Conservation (phyloP, 441 rosid genomes). For the Euphorbia schlechtendalii region DNA sequence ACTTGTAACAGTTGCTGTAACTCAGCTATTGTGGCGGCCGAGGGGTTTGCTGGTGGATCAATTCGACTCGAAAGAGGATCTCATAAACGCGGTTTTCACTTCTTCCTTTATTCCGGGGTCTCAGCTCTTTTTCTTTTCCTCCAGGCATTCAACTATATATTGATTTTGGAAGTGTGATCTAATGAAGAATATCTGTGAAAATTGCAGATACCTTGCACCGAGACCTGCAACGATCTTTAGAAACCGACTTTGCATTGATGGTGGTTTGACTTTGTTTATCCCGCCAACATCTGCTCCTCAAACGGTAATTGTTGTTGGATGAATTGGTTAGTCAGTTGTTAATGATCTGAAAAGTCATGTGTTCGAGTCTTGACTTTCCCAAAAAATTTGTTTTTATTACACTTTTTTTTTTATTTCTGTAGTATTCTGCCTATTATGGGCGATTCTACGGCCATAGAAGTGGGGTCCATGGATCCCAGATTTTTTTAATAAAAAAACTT, state of each 20-base stretch:
- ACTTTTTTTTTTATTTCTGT: too few relatives aligned
- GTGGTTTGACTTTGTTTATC: constrained; percentile 89
- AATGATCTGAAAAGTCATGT: too few relatives aligned
- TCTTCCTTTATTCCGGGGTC: constrained; percentile 95
- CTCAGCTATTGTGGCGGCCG: constrained; percentile 84
- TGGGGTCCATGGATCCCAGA: too few relatives aligned
- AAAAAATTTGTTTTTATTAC: too few relatives aligned
- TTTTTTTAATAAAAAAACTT: too few relatives aligned
- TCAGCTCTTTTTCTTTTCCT: constrained; percentile 15
- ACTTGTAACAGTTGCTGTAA: constrained; percentile 66
- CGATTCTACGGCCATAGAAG: too few relatives aligned
- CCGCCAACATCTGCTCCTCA: constrained; percentile 90
- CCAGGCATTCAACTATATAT: not conserved
- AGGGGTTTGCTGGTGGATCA: constrained; percentile 87
- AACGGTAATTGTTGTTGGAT: constrained; percentile 65
- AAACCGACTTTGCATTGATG: constrained; percentile 79
- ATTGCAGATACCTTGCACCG: constrained; percentile 83
- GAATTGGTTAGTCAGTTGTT: too few relatives aligned
- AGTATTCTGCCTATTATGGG: too few relatives aligned
- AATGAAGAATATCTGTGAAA: constrained; percentile 2
- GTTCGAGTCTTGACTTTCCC: too few relatives aligned
- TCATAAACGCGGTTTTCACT: constrained; percentile 72
- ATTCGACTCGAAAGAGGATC: constrained; percentile 78
- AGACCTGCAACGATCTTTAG: constrained; percentile 82
- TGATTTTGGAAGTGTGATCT: constrained; percentile 8